A percentile compares a stretch with the other conserved stretches of the same genome.
phyloP scores from a whole-genome alignment of 192 early-diverging fungal species.

The Thoreauomyces humboldtii region DNA sequence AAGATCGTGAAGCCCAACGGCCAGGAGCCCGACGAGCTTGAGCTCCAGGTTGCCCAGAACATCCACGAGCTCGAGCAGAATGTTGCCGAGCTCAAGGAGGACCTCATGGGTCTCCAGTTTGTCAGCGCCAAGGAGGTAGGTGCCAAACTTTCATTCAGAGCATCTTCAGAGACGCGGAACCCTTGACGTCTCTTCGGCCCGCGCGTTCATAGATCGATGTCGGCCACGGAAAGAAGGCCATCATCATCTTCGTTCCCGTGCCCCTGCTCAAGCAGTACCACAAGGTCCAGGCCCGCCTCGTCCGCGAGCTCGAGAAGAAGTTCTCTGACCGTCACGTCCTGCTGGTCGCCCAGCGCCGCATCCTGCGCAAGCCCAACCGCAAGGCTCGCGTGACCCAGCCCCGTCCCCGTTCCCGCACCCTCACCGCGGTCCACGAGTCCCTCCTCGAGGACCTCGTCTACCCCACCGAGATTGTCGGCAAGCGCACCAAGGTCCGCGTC shows the following conservation, averaged over 20 bases:
- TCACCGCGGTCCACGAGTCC: conserved; percentile 94
- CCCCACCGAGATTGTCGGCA: conserved; percentile 99
- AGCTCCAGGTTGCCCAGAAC: conserved; percentile 93
- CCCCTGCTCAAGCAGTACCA: conserved; percentile 92
- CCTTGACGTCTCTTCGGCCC: too few relatives aligned
- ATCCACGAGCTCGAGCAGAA: conserved; percentile 93
- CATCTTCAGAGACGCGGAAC: too few relatives aligned
- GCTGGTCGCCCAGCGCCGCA: conserved; percentile 91
- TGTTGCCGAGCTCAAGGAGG: conserved; percentile 95
- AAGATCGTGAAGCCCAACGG: conserved; percentile 62
- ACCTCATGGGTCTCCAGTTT: conserved; percentile 94
- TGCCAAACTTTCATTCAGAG: too few relatives aligned
- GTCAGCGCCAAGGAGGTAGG: conserved; percentile 88
- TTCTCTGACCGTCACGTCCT: conserved; percentile 99
- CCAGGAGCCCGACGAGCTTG: conserved; percentile 74
- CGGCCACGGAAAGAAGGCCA: conserved; percentile 92
- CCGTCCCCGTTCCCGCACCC: conserved; percentile 93
- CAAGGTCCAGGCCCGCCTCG: conserved; percentile 93
- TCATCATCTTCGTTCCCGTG: conserved; percentile 96
- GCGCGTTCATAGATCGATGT: conserved; percentile 76
- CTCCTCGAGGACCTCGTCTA: conserved; percentile 96
- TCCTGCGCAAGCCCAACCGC: conserved; percentile 90
- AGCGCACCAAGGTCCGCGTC: conserved; percentile 94
- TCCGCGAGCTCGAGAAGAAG: conserved; percentile 99
- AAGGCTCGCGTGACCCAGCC: conserved; percentile 85